These are phyloP conservation scores for Styphnolobium japonicum DNA, from an alignment of 306 rosid species.

Conservation along the genomic window DNA sequence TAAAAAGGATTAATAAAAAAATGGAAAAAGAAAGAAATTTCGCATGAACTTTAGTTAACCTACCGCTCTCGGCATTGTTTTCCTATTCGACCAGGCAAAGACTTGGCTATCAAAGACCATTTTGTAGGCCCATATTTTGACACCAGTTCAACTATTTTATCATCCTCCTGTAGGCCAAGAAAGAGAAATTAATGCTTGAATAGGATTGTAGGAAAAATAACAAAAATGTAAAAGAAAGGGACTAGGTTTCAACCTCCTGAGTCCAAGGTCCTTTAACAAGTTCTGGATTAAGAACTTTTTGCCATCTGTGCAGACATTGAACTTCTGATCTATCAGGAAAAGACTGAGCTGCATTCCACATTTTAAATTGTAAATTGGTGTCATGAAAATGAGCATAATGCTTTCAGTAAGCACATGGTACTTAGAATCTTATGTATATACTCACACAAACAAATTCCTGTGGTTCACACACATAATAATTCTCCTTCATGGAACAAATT, in stretches of 20 bases:
- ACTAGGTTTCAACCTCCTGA: conserved; percentile 64
- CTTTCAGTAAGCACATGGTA: conserved; percentile 7
- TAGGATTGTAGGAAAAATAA: not conserved
- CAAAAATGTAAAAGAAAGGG: not conserved
- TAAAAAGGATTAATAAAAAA: not conserved
- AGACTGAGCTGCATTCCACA: conserved; percentile 78
- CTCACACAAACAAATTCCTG: conserved; percentile 4
- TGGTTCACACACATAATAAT: not conserved
- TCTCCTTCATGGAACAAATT: not conserved
- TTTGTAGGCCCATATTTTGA: conserved; percentile 80
- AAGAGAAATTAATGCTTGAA: conserved; percentile 25
- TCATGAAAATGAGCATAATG: conserved; percentile 22
- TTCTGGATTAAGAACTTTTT: conserved; percentile 97
- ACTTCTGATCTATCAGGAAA: conserved; percentile 95
- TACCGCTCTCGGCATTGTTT: conserved; percentile 98
- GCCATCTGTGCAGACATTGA: conserved; percentile 99
- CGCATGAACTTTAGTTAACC: conserved; percentile 14
- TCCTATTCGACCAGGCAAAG: conserved; percentile 98
- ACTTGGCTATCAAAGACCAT: conserved; percentile 96
- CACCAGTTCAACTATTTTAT: conserved; percentile 82
- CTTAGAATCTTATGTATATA: not conserved
- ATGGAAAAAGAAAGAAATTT: not conserved
- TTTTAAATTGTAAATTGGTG: conserved; percentile 13
- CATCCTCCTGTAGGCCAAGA: conserved; percentile 75
- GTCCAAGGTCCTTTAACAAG: conserved; percentile 99